Percentiles rank a stretch among this genome's conserved stretches.
Evolutionary conservation across 805 yeast genomes (phyloP).

Genomic region (Wickerhamiella bombiphila): DNA sequence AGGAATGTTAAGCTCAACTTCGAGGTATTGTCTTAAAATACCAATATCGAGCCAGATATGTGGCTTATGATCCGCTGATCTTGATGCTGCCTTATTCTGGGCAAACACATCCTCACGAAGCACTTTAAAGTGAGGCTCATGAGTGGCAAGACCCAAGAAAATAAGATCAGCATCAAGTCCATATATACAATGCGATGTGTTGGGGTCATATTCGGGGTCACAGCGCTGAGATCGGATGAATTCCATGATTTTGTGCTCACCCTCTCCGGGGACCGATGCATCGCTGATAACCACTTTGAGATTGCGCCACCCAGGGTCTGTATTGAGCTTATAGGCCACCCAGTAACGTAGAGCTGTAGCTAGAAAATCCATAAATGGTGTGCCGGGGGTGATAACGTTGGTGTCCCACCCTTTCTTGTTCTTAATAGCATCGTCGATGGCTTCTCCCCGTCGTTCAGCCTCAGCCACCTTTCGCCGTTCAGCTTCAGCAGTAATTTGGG

Average conservation of each 20-base stretch:
- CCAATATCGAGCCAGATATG: constrained; percentile 88
- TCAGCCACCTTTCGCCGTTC: constrained; percentile 24
- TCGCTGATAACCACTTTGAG: constrained; percentile 85
- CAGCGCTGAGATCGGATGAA: constrained; percentile 82
- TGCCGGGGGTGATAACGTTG: constrained; percentile 96
- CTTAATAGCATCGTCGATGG: constrained; percentile 46
- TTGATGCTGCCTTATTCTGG: constrained; percentile 32
- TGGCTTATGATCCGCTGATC: constrained; percentile 43
- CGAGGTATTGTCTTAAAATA: constrained; percentile 75
- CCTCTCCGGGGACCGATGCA: constrained; percentile 98
- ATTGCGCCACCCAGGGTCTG: constrained; percentile 88
- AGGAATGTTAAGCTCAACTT: constrained; percentile 62
- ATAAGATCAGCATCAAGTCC: constrained; percentile 97
- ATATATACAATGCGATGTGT: constrained; percentile 89
- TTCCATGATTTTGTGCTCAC: constrained; percentile 97
- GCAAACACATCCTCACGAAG: constrained; percentile 95
- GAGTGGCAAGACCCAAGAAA: constrained; percentile 90
- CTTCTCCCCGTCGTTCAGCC: constrained; percentile 39
- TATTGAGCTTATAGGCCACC: constrained; percentile 76
- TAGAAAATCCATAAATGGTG: constrained; percentile 89
- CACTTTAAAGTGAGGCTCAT: constrained; percentile 91
- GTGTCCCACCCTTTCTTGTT: constrained; percentile 62
- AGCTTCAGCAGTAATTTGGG: constrained; percentile 52
- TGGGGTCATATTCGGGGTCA: constrained; percentile 77
- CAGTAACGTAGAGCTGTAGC: constrained; percentile 77